These are phyloP conservation scores for Acephala macrosclerotiorum DNA, from an alignment of 2,329 filamentous ascomycete genomes.

Conservation along the genomic window DNA sequence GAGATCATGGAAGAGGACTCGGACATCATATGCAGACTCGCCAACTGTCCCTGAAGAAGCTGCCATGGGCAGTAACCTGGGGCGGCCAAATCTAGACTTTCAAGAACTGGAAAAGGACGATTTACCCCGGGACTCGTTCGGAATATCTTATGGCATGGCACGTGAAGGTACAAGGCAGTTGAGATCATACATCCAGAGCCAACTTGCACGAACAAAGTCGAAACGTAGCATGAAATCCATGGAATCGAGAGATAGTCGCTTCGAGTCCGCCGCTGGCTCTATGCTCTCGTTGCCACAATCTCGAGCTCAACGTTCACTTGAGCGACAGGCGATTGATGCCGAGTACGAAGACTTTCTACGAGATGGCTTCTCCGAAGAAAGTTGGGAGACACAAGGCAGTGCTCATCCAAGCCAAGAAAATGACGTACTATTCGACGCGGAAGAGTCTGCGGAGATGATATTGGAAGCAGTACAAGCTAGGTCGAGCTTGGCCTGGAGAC, in stretches of 20 bases:
- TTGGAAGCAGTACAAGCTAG: conserved; percentile 10
- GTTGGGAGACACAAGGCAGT: conserved; percentile 35
- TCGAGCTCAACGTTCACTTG: conserved; percentile 12
- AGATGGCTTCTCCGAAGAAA: conserved; percentile 33
- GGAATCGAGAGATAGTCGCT: conserved; percentile 37
- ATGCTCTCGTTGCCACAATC: conserved; percentile 28
- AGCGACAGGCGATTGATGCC: conserved; percentile 12
- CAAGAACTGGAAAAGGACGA: conserved; percentile 2
- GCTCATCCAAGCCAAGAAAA: conserved; percentile 27
- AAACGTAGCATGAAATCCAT: conserved; percentile 30
- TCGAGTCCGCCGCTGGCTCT: conserved; percentile 35
- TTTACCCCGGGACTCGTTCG: conserved; percentile 33
- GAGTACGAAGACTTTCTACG: conserved; percentile 30
- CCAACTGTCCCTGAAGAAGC: conserved; percentile 40
- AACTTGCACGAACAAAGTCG: conserved; percentile 26
- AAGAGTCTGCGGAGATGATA: conserved; percentile 15
- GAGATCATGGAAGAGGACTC: conserved; percentile 24
- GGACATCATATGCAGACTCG: conserved; percentile 36
- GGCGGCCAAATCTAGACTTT: background rate
- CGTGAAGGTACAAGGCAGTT: conserved; percentile 40
- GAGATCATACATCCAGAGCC: conserved; percentile 35
- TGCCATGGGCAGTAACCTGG: conserved; percentile 16
- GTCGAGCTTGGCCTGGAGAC: conserved; percentile 9
- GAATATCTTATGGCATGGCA: conserved; percentile 36
- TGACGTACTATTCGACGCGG: conserved; percentile 19